These are phyloP conservation scores for Paramecium sonneborni DNA, from an alignment of 73 alveolate genomes.

Conservation along the genomic window DNA sequence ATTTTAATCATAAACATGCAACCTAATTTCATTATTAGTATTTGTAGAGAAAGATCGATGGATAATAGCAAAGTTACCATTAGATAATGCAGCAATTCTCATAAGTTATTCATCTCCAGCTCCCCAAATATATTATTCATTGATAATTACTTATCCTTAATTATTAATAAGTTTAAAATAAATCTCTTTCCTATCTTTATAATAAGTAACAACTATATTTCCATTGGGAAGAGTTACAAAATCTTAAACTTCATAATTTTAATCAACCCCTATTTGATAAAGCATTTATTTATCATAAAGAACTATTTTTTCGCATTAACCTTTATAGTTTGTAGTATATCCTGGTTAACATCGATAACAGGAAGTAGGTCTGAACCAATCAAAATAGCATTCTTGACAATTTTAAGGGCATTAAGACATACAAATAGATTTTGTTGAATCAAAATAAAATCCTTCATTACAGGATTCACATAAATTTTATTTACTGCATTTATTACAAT, in stretches of 20 bases:
- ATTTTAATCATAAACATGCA: not conserved
- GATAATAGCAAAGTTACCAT: not conserved
- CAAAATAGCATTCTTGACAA: not conserved
- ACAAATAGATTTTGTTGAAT: not conserved
- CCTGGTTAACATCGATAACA: not conserved
- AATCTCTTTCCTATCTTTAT: not conserved
- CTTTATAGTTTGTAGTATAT: not conserved
- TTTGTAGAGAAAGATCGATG: not conserved
- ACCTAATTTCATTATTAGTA: not conserved
- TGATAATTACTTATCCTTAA: not conserved
- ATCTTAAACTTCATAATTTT: not conserved
- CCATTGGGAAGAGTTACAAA: not conserved
- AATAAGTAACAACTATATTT: not conserved
- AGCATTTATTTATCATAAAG: not conserved
- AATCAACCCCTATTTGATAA: not conserved
- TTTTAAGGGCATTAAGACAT: not conserved
- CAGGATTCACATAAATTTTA: conserved; percentile 14
- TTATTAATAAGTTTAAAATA: not conserved
- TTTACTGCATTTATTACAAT: conserved; percentile 19
- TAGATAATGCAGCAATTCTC: not conserved
- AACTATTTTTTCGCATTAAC: not conserved
- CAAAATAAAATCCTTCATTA: not conserved
- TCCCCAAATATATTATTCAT: not conserved
- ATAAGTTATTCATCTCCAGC: not conserved
- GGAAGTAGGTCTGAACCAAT: not conserved